These are phyloP conservation scores for Phlebopus sp. DNA, from an alignment of 1,284 basidiomycete genomes.

Conservation along the genomic window DNA sequence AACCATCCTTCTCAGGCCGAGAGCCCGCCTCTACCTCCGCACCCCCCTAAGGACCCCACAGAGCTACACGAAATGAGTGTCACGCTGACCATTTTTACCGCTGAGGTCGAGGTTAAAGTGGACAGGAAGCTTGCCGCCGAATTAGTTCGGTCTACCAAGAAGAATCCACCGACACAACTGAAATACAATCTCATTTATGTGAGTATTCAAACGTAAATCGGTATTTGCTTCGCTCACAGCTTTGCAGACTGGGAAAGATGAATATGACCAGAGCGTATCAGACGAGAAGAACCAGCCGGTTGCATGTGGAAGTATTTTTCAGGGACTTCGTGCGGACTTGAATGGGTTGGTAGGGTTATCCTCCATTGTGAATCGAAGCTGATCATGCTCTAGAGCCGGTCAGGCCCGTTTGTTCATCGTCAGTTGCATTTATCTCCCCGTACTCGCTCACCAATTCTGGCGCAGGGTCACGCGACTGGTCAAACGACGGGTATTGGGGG, in stretches of 20 bases:
- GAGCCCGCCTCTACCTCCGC: slow-evolving; percentile 39
- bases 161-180: slow-evolving; percentile 81
- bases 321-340: slow-evolving; percentile 80
- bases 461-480: slow-evolving; percentile 74
- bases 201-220: slow-evolving; percentile 25
- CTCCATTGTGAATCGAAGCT: slow-evolving; percentile 6
- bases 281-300: slow-evolving; percentile 59
- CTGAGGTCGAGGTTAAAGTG: slow-evolving; percentile 74
- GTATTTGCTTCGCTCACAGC: background rate
- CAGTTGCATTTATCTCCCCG: slow-evolving; percentile 18
- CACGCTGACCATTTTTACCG: slow-evolving; percentile 80
- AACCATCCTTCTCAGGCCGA: slow-evolving; percentile 33
- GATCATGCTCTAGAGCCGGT: slow-evolving; percentile 45
- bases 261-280: slow-evolving; percentile 75
- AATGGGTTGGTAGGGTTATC: slow-evolving; percentile 56
- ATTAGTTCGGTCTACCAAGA: slow-evolving; percentile 92
- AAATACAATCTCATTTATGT: slow-evolving; percentile 88
- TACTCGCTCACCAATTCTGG: slow-evolving; percentile 2
- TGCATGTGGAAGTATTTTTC: slow-evolving; percentile 77
- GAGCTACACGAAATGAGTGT: slow-evolving; percentile 64
- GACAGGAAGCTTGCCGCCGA: slow-evolving; percentile 75
- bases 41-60: slow-evolving; percentile 50
- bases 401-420: slow-evolving; percentile 78
- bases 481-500: slow-evolving; percentile 95
- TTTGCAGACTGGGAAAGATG: slow-evolving; percentile 79